Evolutionary conservation across 495 filamentous ascomycete genomes (phyloP).

Genomic region (Xylaria cubensis): DNA sequence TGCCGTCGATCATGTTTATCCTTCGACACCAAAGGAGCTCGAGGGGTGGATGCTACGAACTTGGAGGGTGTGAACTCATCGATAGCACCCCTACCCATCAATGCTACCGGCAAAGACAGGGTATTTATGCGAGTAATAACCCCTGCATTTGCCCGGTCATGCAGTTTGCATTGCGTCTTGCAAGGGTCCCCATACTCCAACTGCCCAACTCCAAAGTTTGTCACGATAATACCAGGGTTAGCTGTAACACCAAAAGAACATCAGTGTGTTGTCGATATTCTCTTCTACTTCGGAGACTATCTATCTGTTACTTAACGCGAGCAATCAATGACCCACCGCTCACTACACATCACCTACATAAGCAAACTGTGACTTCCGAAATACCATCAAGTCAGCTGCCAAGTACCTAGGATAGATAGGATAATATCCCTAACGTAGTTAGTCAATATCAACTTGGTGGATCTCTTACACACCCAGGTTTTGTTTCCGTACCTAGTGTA

Average conservation of each 20-base stretch:
- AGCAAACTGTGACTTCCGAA: background rate
- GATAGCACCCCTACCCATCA: slow-evolving; percentile 18
- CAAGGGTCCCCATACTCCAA: slow-evolving; percentile 21
- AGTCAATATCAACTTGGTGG: background rate
- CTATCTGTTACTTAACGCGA: background rate
- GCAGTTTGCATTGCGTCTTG: slow-evolving; percentile 19
- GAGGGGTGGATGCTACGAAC: slow-evolving; percentile 15
- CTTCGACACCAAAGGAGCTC: slow-evolving; percentile 15
- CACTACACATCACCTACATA: background rate
- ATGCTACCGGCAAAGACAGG: slow-evolving; percentile 13
- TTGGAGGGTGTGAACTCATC: slow-evolving; percentile 13
- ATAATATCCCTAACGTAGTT: background rate
- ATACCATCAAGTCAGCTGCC: background rate
- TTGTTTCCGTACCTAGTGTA: background rate
- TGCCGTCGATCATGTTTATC: slow-evolving; percentile 14
- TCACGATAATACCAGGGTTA: slow-evolving; percentile 26
- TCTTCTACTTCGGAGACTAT: background rate
- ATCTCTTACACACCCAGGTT: background rate
- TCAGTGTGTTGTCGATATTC: slow-evolving; percentile 8
- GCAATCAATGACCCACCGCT: background rate
- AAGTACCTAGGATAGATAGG: slow-evolving; percentile 1
- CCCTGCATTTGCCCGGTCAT: slow-evolving; percentile 25
- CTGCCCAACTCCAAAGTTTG: slow-evolving; percentile 17
- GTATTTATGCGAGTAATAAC: slow-evolving; percentile 22
- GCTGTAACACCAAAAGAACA: slow-evolving; percentile 16